Evolutionary conservation across 2,329 filamentous ascomycete species (phyloP), one percentile per base, ranked within the genome.

Genomic region (Aspergillus sp.): DNA sequence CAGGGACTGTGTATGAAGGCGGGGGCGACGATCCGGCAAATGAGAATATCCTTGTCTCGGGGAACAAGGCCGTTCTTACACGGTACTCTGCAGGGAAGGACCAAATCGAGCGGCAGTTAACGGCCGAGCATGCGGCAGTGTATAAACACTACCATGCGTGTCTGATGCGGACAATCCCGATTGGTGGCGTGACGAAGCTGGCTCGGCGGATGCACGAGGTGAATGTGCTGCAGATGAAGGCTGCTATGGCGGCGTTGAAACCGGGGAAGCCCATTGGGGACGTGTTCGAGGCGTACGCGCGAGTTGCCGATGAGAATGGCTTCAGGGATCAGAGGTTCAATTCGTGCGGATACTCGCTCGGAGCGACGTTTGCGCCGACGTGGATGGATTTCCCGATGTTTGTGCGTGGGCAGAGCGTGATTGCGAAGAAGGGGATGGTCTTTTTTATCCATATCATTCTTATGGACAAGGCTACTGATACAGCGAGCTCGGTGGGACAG

Each of bases 381-480:
- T 64, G 61, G 62, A 64, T 64, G 61, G 62, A 64, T 23, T 64
- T 63, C 15, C 62, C 61, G 4, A 64, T 64, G 61, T 64, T 64
- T 51, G 61, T 64, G 31, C 58, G 61, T 3, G 58, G 61, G 7
- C 61, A 64, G 49, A 49, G 60, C 12, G 61, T 64, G 2, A 51
- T 63, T 19, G 67, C 63, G 9, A 56, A 68, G 61, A 44, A 53
- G 21, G 67, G 68, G 5, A 73, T 73, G 70, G 66, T 73, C 4
- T 73, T 70, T 56, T 73, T 73, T 52, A 71, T 73, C 35, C 70
- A 73, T 57, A 73, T 73, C 37, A 73, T 73, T 52, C 62, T 73
- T 23, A 72, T 73, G 70, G 70, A 73, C 47, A 71, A 66, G 60
- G 69, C 64, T 11, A 73, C 70, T 19, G 68, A 73, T 57, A 73